A percentile compares a stretch with the other conserved stretches of the same genome.
phyloP scores from a whole-genome alignment of 352 stramenopile species.

The Ophiocytium majus region DNA sequence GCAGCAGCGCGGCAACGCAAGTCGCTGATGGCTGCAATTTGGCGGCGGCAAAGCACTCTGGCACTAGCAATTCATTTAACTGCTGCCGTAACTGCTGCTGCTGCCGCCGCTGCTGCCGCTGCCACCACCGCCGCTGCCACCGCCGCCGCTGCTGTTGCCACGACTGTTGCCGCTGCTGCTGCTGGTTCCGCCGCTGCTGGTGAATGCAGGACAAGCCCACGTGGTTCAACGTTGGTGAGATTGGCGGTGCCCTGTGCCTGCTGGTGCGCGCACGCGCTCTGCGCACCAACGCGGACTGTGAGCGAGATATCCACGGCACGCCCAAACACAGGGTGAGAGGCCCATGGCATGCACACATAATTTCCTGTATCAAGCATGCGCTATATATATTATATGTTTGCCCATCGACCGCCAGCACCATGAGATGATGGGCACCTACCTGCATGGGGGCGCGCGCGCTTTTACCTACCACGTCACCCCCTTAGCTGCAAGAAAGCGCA shows the following conservation, averaged over 20 bases:
- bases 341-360: no score
- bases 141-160: not conserved
- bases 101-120: not conserved
- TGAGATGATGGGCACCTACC: no score
- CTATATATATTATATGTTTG: no score
- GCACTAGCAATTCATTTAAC: not conserved
- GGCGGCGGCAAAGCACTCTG: not conserved
- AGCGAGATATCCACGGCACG: not conserved
- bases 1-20: no score
- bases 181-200: no score
- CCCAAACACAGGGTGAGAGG: not conserved
- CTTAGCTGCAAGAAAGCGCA: no score
- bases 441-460: no score
- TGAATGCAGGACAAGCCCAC: constrained; percentile 11
- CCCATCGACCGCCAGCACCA: no score
- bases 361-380: no score
- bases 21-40: not conserved
- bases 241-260: not conserved
- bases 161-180: not conserved
- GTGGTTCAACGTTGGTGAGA: constrained; percentile 16
- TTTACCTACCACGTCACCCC: no score
- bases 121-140: not conserved
- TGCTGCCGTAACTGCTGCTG: not conserved
- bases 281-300: not conserved
- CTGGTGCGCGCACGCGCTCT: not conserved